These are phyloP conservation scores for Brachypodium distachyon DNA, from an alignment of 202 grass and related monocot species.

Conservation along the genomic window DNA sequence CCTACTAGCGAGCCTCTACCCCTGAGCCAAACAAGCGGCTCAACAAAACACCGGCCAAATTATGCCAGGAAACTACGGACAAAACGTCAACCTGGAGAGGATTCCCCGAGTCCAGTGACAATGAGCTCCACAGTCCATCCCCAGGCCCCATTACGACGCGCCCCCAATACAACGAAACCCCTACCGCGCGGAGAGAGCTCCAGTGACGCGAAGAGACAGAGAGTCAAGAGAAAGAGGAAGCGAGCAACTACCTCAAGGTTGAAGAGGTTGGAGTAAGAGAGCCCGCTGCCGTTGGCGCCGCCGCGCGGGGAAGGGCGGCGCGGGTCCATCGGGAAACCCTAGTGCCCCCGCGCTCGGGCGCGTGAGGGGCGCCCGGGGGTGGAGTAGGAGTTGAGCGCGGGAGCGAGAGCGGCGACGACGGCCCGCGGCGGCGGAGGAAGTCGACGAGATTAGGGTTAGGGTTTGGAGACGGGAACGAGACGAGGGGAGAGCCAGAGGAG, in stretches of 20 bases:
- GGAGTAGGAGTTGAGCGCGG: neutral
- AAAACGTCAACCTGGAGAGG: neutral
- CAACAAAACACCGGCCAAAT: neutral
- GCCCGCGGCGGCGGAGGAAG: neutral
- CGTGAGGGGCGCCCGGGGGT: neutral
- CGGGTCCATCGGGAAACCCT: conserved; percentile 57
- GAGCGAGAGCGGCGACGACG: conserved; percentile 8
- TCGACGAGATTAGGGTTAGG: conserved; percentile 47
- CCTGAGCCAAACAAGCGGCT: neutral
- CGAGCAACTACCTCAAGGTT: conserved; percentile 55
- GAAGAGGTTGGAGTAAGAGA: conserved; percentile 77
- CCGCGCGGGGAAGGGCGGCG: conserved; percentile 52
- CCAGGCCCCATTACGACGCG: neutral
- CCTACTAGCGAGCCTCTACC: neutral
- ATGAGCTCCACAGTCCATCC: neutral
- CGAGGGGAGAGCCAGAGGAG: neutral
- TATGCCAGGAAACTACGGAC: neutral
- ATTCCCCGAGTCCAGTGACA: neutral
- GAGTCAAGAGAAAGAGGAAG: neutral
- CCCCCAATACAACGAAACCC: neutral
- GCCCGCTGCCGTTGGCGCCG: conserved; percentile 34
- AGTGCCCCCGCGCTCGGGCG: conserved; percentile 10
- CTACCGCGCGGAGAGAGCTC: neutral
- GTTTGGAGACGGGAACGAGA: conserved; percentile 16
- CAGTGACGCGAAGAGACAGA: neutral